A percentile compares a stretch with the other conserved stretches of the same genome.
These are phyloP conservation scores for Nasturtium officinale DNA, from an alignment of 345 rosid species.

Conservation along the genomic window DNA sequence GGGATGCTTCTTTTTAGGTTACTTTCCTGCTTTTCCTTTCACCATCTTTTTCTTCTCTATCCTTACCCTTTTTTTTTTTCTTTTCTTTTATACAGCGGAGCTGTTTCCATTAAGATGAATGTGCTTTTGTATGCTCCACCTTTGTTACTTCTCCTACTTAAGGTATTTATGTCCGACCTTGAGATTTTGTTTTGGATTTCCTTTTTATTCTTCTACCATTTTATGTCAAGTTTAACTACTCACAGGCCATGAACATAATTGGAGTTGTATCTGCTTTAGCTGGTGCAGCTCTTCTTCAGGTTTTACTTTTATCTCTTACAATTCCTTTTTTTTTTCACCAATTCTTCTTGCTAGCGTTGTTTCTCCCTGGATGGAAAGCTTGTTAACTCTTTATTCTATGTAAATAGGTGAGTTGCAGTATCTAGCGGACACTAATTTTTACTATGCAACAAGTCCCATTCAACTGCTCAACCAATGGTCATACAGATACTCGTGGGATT, in stretches of 20 bases:
- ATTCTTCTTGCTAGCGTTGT: not conserved
- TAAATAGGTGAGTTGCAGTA: slow-evolving; percentile 66
- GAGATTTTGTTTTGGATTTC: slow-evolving; percentile 12
- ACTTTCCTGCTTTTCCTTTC: slow-evolving; percentile 13
- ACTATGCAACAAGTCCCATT: slow-evolving; percentile 25
- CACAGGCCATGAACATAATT: slow-evolving; percentile 73
- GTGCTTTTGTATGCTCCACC: slow-evolving; percentile 91
- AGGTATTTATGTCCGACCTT: slow-evolving; percentile 52
- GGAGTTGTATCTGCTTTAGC: slow-evolving; percentile 79
- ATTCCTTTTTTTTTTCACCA: slow-evolving; percentile 5
- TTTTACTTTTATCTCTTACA: slow-evolving; percentile 39
- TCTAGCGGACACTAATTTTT: slow-evolving; percentile 43
- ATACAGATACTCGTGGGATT: slow-evolving; percentile 89
- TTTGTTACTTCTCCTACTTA: slow-evolving; percentile 70
- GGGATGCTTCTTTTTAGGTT: slow-evolving; percentile 89
- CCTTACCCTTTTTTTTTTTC: too few species aligned
- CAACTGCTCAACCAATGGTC: slow-evolving; percentile 46
- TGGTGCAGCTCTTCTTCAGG: slow-evolving; percentile 94
- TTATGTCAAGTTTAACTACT: slow-evolving; percentile 32
- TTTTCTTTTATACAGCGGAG: slow-evolving; percentile 52
- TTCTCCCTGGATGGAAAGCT: slow-evolving; percentile 17
- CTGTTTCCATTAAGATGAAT: slow-evolving; percentile 95
- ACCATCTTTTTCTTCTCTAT: not conserved
- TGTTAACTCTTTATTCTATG: slow-evolving; percentile 37
- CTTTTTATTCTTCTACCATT: slow-evolving; percentile 26